A percentile compares a stretch with the other conserved stretches of the same genome.
These are phyloP conservation scores for Thymus mandschuricus DNA, from an alignment of 257 asterid species.

Conservation along the genomic window DNA sequence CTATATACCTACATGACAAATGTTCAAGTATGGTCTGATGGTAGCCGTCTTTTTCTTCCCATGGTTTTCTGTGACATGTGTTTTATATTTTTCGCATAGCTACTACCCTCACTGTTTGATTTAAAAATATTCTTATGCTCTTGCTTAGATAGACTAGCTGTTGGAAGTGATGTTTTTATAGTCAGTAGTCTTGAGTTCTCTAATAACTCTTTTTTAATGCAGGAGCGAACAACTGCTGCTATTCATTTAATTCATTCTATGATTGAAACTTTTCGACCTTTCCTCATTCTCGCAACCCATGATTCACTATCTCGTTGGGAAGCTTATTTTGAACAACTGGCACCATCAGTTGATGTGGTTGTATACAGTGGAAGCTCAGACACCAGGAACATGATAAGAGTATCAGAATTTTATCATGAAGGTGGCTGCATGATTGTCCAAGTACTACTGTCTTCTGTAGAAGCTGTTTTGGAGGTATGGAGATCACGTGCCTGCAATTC, in stretches of 20 bases:
- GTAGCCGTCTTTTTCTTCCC: conserved; percentile 9
- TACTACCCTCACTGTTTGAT: background rate
- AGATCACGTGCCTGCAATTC: conserved; percentile 15
- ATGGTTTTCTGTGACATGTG: conserved; percentile 13
- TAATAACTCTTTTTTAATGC: conserved; percentile 38
- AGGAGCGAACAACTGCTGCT: conserved; percentile 53
- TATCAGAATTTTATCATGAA: conserved; percentile 61
- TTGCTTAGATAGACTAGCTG: conserved; percentile 21
- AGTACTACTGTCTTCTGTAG: conserved; percentile 56
- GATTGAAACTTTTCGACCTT: conserved; percentile 50
- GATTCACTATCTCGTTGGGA: conserved; percentile 58
- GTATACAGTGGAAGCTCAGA: conserved; percentile 57
- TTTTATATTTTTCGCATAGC: background rate
- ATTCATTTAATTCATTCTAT: conserved; percentile 48
- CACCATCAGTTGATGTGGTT: conserved; percentile 63
- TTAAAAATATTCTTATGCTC: background rate
- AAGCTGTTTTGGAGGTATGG: conserved; percentile 57
- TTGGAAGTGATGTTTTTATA: conserved; percentile 24
- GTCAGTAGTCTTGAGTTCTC: conserved; percentile 4
- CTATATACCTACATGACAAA: too few species aligned
- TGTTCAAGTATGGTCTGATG: background rate
- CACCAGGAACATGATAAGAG: conserved; percentile 54
- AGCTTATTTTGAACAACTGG: conserved; percentile 60
- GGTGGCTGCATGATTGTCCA: conserved; percentile 53
- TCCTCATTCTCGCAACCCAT: conserved; percentile 56